Evolutionary conservation across 345 rosid genomes (phyloP).

Genomic region (Odontarrhena argentea): DNA sequence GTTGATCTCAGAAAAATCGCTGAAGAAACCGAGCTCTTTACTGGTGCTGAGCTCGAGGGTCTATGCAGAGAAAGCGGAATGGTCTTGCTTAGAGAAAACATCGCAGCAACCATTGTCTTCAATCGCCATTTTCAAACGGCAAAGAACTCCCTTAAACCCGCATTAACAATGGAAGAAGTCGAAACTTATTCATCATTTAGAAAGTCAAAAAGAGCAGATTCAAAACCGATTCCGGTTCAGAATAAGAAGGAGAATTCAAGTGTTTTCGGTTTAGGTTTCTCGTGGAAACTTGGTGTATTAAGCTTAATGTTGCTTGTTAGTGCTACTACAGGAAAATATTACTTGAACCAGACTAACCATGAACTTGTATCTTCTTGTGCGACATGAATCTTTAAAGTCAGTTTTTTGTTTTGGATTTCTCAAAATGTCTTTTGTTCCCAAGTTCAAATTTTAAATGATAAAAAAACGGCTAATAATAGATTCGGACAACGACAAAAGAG

Average conservation of each 20-base stretch:
- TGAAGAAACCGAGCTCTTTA: slow-evolving; percentile 75
- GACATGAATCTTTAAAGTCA: slow-evolving; percentile 35
- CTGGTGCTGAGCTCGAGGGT: slow-evolving; percentile 87
- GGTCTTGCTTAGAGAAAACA: slow-evolving; percentile 81
- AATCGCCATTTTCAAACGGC: slow-evolving; percentile 70
- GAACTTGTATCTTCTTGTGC: slow-evolving; percentile 28
- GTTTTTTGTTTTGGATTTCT: background rate
- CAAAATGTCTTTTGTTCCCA: slow-evolving; percentile 14
- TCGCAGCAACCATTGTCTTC: slow-evolving; percentile 57
- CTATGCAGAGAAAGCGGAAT: slow-evolving; percentile 87
- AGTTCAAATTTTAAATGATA: slow-evolving; percentile 26
- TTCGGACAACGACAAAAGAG: slow-evolving; percentile 36
- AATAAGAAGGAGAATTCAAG: slow-evolving; percentile 28
- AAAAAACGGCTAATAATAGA: slow-evolving; percentile 27
- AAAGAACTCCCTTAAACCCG: slow-evolving; percentile 68
- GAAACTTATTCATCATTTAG: slow-evolving; percentile 64
- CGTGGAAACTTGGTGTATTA: slow-evolving; percentile 41
- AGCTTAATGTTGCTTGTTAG: slow-evolving; percentile 41
- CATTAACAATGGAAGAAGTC: slow-evolving; percentile 62
- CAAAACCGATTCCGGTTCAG: slow-evolving; percentile 13
- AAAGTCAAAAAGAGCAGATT: slow-evolving; percentile 33
- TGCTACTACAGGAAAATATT: slow-evolving; percentile 41
- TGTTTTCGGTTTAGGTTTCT: slow-evolving; percentile 25
- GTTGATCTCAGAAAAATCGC: slow-evolving; percentile 74
- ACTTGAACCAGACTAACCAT: slow-evolving; percentile 38